phyloP scores from a whole-genome alignment of 768 basidiomycete species.

The Kwoniella botswanensis region DNA sequence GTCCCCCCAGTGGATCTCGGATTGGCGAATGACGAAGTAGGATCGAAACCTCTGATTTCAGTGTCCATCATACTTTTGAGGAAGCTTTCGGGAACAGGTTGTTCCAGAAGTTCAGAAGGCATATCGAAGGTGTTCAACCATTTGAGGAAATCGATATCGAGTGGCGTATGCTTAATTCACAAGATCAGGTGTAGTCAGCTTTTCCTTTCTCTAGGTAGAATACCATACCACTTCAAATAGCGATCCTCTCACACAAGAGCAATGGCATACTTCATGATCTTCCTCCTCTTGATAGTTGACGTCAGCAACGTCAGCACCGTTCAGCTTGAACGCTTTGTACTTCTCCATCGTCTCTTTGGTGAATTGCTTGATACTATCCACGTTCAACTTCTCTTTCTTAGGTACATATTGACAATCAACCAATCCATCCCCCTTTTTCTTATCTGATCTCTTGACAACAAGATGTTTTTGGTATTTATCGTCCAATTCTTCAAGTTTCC shows the following conservation, averaged over 20 bases:
- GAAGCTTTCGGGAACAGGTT: not conserved
- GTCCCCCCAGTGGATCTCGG: no score
- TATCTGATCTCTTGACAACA: not conserved
- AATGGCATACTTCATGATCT: conserved; percentile 1
- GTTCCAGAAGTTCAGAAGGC: not conserved
- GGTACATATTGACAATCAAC: not conserved
- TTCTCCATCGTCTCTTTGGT: not conserved
- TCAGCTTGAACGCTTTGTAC: not conserved
- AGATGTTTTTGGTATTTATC: not conserved
- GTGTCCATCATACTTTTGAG: not conserved
- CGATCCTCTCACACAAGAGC: not conserved
- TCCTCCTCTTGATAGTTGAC: not conserved
- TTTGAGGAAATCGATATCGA: not conserved
- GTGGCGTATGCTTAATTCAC: not conserved
- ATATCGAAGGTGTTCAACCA: not conserved
- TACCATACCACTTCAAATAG: not conserved
- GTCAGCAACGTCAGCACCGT: not conserved
- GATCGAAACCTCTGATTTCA: not conserved
- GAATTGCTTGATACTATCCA: not conserved
- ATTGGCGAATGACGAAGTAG: not conserved
- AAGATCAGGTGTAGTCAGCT: not conserved
- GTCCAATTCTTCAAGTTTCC: not conserved
- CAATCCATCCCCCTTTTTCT: not conserved
- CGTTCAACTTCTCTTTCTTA: not conserved
- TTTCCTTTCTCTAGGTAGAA: not conserved